Conservation (phyloP, 208 protist species). For the Balamuthia mandrillaris region DNA sequence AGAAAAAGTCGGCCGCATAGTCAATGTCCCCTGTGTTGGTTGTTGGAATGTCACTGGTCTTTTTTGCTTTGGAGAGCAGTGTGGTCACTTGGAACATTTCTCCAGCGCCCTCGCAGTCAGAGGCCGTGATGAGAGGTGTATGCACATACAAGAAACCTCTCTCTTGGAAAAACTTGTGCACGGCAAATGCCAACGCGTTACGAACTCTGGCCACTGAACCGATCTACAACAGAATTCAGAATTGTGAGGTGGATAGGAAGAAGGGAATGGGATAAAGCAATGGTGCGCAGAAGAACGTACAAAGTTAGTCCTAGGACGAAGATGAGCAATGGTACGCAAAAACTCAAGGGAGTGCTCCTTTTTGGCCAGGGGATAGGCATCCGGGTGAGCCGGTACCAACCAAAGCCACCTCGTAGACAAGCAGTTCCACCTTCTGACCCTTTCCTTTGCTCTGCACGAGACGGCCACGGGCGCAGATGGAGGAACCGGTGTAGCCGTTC, state of each 20-base stretch:
- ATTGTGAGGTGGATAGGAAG: no score
- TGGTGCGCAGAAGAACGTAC: no score
- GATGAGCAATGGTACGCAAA: slow-evolving; percentile 74
- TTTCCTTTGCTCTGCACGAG: slow-evolving; percentile 45
- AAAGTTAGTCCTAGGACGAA: slow-evolving; percentile 74
- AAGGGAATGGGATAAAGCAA: no score
- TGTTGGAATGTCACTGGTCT: not conserved
- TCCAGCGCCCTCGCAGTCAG: slow-evolving; percentile 84
- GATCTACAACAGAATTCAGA: no score
- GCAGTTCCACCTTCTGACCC: slow-evolving; percentile 11
- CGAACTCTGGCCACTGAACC: slow-evolving; percentile 68
- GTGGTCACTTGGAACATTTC: slow-evolving; percentile 77
- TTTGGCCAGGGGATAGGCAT: slow-evolving; percentile 76
- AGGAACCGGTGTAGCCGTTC: not conserved
- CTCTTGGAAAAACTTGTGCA: slow-evolving; percentile 53
- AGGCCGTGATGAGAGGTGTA: slow-evolving; percentile 78
- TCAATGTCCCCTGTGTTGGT: no score
- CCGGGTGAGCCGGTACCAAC: slow-evolving; percentile 48
- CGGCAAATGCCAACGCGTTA: slow-evolving; percentile 58
- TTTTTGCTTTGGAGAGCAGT: not conserved
- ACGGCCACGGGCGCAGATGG: slow-evolving; percentile 18
- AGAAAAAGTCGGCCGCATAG: slow-evolving; percentile 68
- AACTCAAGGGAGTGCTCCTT: slow-evolving; percentile 78
- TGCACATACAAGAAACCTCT: slow-evolving; percentile 72
- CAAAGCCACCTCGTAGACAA: slow-evolving; percentile 29